Percentiles rank a stretch among this genome's conserved stretches.
phyloP scores from a whole-genome alignment of 305 asterid species.

The Fraxinus ornus region DNA sequence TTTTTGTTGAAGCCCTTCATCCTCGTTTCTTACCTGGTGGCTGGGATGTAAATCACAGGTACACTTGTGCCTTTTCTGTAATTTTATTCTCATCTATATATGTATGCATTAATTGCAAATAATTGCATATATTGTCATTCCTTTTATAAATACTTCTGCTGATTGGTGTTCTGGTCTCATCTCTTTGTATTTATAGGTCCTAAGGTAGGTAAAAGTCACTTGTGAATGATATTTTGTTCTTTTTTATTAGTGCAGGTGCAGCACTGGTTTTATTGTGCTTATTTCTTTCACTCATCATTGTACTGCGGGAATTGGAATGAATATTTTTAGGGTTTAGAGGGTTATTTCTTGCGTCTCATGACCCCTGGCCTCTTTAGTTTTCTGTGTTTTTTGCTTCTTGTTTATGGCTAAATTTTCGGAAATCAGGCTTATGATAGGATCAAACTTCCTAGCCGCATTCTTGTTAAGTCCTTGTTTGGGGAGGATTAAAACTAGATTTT shows the following conservation, averaged over 20 bases:
- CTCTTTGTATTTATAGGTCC: background rate
- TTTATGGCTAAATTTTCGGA: background rate
- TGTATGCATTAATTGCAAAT: background rate
- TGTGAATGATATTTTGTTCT: background rate
- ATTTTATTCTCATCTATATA: background rate
- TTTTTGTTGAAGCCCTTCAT: conserved; percentile 76
- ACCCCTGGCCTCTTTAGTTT: background rate
- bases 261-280: background rate
- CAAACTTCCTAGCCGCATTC: background rate
- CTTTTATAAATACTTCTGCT: background rate
- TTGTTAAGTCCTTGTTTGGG: background rate
- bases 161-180: background rate
- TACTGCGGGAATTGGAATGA: background rate
- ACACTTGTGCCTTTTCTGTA: background rate
- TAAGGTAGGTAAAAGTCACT: background rate
- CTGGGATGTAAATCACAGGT: conserved; percentile 99
- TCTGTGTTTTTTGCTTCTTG: background rate
- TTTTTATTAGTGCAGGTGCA: background rate
- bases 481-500: too few species aligned
- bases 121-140: background rate
- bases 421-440: background rate
- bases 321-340: background rate
- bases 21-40: conserved; percentile 97
- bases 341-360: background rate
- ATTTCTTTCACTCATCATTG: background rate